Evolutionary conservation across 805 yeast species (phyloP).

Genomic region (Candida pini): DNA sequence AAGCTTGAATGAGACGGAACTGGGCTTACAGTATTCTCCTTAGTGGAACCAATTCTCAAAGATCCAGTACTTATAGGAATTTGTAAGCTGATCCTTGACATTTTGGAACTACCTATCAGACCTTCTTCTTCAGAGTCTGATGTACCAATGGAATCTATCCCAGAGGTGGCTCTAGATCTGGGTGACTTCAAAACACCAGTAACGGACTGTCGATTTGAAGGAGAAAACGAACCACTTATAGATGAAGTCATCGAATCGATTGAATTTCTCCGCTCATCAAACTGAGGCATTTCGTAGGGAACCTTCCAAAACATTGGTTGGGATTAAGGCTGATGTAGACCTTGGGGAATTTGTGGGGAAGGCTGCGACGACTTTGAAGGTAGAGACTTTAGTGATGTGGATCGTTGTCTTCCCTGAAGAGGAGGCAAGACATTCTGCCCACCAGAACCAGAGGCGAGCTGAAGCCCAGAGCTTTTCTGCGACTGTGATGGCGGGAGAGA

Average conservation of each 20-base stretch:
- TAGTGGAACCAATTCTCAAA: slow-evolving; percentile 14
- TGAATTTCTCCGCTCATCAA: slow-evolving; percentile 32
- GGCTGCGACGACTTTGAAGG: slow-evolving; percentile 3
- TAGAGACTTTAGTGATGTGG: slow-evolving; percentile 16
- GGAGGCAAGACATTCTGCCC: slow-evolving; percentile 16
- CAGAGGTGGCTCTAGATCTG: slow-evolving; percentile 13
- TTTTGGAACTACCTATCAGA: slow-evolving; percentile 16
- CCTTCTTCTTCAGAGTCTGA: slow-evolving; percentile 32
- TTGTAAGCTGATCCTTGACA: slow-evolving; percentile 19
- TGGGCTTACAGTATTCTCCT: slow-evolving; percentile 21
- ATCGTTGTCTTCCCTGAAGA: slow-evolving; percentile 14
- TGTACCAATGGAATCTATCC: slow-evolving; percentile 20
- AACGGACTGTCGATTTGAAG: slow-evolving; percentile 16
- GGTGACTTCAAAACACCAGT: slow-evolving; percentile 11
- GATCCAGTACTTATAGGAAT: slow-evolving; percentile 19
- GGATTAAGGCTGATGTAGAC: slow-evolving; percentile 4
- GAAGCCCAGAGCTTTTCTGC: neutral
- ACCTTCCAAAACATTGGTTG: slow-evolving; percentile 50
- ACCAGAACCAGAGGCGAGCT: neutral
- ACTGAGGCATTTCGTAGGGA: slow-evolving; percentile 49
- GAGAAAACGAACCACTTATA: slow-evolving; percentile 32
- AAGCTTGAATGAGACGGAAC: slow-evolving; percentile 21
- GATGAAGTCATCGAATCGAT: slow-evolving; percentile 46
- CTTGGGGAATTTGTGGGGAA: too few species aligned
- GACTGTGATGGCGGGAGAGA: neutral